phyloP scores from a whole-genome alignment of 108 stramenopile genomes.

The Cyclotella atomus region DNA sequence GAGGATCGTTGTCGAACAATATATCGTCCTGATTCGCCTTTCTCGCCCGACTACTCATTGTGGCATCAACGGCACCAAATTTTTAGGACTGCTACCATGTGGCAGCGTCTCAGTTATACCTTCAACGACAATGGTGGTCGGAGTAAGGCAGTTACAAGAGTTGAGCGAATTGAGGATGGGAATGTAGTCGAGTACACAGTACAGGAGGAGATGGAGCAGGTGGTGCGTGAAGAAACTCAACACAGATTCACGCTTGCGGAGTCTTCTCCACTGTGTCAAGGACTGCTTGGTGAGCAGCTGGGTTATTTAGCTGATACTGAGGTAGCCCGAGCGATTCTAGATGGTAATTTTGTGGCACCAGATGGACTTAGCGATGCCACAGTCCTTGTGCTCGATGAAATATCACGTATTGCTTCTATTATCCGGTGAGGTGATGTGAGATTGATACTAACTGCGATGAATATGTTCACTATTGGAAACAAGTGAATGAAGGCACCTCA shows the following conservation, averaged over 20 bases:
- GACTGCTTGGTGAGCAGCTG: not conserved
- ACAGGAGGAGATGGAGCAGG: not conserved
- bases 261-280: not conserved
- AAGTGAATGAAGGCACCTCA: constrained; percentile 13
- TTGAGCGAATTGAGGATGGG: not conserved
- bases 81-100: not conserved
- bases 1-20: not conserved
- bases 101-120: not conserved
- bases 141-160: constrained; percentile 3
- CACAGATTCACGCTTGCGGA: not conserved
- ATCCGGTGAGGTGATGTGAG: not conserved
- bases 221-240: not conserved
- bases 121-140: constrained; percentile 5
- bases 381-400: not conserved
- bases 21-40: not conserved
- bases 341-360: not conserved
- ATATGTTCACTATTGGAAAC: constrained; percentile 10
- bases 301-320: constrained; percentile 15
- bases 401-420: not conserved
- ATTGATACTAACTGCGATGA: constrained; percentile 3
- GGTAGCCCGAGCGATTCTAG: not conserved
- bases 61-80: not conserved
- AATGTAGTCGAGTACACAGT: not conserved
- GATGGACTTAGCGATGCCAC: not conserved
- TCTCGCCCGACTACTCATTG: not conserved